Conservation (phyloP, 495 filamentous ascomycete genomes). For the Sordaria brevicollis region DNA sequence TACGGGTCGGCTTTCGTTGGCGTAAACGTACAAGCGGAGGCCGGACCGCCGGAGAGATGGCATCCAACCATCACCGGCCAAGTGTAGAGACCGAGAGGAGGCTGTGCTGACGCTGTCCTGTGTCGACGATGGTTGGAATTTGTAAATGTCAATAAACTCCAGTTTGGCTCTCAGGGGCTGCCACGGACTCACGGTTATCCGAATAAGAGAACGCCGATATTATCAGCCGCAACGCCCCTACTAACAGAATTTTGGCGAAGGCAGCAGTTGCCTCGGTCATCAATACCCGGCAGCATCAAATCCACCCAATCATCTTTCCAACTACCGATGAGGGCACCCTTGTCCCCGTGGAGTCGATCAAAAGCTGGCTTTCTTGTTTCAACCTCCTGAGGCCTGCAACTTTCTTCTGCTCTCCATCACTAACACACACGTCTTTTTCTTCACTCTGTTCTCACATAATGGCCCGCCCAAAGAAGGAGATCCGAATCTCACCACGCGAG, state of each 20-base stretch:
- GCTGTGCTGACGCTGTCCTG: not conserved
- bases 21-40: not conserved
- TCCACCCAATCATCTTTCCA: not conserved
- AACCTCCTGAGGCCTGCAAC: not conserved
- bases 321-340: no score
- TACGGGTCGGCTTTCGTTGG: not conserved
- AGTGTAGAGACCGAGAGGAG: not conserved
- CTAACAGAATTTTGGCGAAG: not conserved
- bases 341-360: no score
- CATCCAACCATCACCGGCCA: not conserved
- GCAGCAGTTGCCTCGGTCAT: not conserved
- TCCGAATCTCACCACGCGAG: not conserved
- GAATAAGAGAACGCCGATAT: not conserved
- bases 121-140: not conserved
- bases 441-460: not conserved
- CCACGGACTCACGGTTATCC: no score
- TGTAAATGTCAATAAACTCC: no score
- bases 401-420: not conserved
- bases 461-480: not conserved
- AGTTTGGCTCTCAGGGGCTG: no score
- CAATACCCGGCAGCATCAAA: not conserved
- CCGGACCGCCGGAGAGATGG: not conserved
- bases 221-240: not conserved
- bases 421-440: not conserved
- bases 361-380: not conserved